Evolutionary conservation across 768 basidiomycete species (phyloP).

Genomic region (Macrolepiota dolichaula): DNA sequence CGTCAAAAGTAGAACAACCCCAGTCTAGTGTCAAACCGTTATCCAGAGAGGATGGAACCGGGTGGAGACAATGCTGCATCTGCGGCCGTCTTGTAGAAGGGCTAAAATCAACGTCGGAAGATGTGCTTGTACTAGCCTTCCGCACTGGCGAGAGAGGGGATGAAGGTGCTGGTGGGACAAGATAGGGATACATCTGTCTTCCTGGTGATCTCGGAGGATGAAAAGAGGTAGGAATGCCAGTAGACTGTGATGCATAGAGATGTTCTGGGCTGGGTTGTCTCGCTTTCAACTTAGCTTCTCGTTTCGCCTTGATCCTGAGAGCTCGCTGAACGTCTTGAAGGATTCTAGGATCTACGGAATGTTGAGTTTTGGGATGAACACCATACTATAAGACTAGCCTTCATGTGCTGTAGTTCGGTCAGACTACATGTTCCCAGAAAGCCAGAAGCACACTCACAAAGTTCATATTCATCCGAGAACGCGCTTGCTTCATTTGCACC

Average conservation of each 20-base stretch:
- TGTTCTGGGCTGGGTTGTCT: conserved; percentile 16
- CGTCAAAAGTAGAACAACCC: conserved; percentile 53
- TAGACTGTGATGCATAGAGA: conserved; percentile 12
- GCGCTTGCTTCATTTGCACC: conserved; percentile 21
- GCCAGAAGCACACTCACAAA: conserved; percentile 47
- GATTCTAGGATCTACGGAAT: conserved; percentile 64
- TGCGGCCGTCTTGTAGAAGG: conserved; percentile 48
- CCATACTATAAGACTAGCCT: conserved; percentile 40
- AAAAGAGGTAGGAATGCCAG: conserved; percentile 14
- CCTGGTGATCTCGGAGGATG: conserved; percentile 25
- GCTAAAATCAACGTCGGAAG: conserved; percentile 66
- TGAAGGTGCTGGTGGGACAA: conserved; percentile 20
- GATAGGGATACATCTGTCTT: conserved; percentile 16
- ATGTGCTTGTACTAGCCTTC: conserved; percentile 24
- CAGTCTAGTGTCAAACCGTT: conserved; percentile 74
- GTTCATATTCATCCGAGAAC: conserved; percentile 77
- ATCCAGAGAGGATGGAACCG: conserved; percentile 66
- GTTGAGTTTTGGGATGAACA: conserved; percentile 3
- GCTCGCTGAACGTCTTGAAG: conserved; percentile 79
- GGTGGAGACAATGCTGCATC: conserved; percentile 39
- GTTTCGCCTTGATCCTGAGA: conserved; percentile 66
- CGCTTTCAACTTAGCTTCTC: conserved; percentile 58
- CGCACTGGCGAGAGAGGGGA: conserved; percentile 23
- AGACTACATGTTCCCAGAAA: not conserved
- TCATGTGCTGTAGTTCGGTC: conserved; percentile 54